These are phyloP conservation scores for Pulveroboletus sp. DNA, from an alignment of 768 basidiomycete genomes.

Conservation along the genomic window DNA sequence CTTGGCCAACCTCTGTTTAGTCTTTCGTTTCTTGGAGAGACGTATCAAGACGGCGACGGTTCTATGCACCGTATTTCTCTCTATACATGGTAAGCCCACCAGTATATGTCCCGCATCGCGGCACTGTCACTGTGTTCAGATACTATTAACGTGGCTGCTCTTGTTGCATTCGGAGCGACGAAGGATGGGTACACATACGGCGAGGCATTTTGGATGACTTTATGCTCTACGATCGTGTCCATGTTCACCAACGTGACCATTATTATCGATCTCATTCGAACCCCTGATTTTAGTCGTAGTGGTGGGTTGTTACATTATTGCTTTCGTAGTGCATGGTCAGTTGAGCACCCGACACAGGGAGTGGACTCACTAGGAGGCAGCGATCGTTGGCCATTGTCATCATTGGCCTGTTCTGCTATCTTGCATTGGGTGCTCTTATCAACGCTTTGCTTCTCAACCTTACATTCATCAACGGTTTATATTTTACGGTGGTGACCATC, in stretches of 20 bases:
- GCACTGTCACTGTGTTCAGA: constrained; percentile 38
- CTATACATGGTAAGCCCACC: constrained; percentile 56
- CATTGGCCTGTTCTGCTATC: constrained; percentile 67
- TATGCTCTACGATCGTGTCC: constrained; percentile 69
- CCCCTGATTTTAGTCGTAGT: constrained; percentile 56
- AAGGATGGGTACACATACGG: constrained; percentile 68
- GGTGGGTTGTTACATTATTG: constrained; percentile 37
- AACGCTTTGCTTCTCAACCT: constrained; percentile 48
- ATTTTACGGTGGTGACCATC: constrained; percentile 70
- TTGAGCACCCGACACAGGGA: constrained; percentile 41
- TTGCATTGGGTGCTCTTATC: constrained; percentile 66
- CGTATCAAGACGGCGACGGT: constrained; percentile 59
- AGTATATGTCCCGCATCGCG: neutral
- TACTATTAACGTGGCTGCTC: constrained; percentile 56
- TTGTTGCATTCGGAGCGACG: constrained; percentile 58
- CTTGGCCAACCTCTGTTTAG: constrained; percentile 61
- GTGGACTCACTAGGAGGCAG: constrained; percentile 77
- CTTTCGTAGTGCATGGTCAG: neutral
- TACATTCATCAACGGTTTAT: constrained; percentile 68
- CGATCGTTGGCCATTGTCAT: constrained; percentile 74
- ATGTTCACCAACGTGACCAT: constrained; percentile 64
- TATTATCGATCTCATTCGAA: constrained; percentile 54
- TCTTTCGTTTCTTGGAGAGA: constrained; percentile 69
- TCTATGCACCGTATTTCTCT: constrained; percentile 56
- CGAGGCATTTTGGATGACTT: constrained; percentile 70